Base-by-base conservation (phyloP, 257 asterid species). In the Ocimum tenuiflorum region DNA sequence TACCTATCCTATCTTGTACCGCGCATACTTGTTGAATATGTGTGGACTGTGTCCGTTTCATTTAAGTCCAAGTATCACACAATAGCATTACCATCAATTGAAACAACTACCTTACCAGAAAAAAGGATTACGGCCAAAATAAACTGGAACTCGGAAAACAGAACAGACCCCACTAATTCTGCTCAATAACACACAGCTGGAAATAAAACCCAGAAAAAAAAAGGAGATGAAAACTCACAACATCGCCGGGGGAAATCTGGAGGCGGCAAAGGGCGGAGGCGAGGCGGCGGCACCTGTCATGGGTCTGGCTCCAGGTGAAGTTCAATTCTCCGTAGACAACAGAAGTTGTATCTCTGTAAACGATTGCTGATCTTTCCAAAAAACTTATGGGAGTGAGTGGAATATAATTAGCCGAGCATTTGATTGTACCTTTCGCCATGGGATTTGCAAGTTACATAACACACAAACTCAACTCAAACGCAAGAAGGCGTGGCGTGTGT, bases 261-360 rank as follows among this genome's bases (percentile, higher is more conserved):
- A 72, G 73, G 20, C 42, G 70, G 63, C 15, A 9, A 62, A 82
- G 80, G 58, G 86, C 78, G 23, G 86, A 81, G 59, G 85, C 82
- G 19, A 80, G 82, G 39, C 60, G 27, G 65, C 73, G 43, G 33
- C 83, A 80, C 42, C 85, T 47, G 0, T 53, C 14, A 60, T 72
- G 83, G 9, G 85, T 80, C 54, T 80, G 70, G 11, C 68, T 65
- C 82, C 85, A 80, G 7, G 85, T 80, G 79, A 71, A 80, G 10
- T 15, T 59, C 8, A 75, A 20, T 54, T 68, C 72, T 9, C 82
- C 82, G 62, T 80, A 61, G 0, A 80, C 77, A 43, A 80, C 7
- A 31, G 82, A 77, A 23, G 48, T 11, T 45, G 75, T 64, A 63
- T 80, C 76, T 19, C 71, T 33, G 71, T 80, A 77, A 43, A 80